phyloP scores from a whole-genome alignment of 2,329 filamentous ascomycete genomes.

The Sphaerulina musiva region DNA sequence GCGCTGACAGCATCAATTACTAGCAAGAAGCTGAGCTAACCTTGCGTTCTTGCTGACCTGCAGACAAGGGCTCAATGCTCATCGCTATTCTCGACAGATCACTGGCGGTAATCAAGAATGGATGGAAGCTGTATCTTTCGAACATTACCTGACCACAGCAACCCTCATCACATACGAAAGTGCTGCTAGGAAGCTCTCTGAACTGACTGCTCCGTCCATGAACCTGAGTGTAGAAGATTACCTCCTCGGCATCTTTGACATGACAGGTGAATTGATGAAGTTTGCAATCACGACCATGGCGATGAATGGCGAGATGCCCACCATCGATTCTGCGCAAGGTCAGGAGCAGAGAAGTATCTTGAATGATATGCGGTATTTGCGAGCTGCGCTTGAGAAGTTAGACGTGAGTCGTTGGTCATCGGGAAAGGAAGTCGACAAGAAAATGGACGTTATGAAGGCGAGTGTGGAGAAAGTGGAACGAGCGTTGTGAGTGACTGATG shows the following conservation, averaged over 20 bases:
- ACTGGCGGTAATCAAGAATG: constrained; percentile 83
- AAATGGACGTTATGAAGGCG: constrained; percentile 76
- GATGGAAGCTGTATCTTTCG: constrained; percentile 83
- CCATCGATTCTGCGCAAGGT: constrained; percentile 28
- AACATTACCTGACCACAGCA: constrained; percentile 77
- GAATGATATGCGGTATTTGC: constrained; percentile 70
- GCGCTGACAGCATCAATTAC: not conserved
- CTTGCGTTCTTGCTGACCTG: not conserved
- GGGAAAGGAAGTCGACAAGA: constrained; percentile 62
- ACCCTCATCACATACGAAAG: constrained; percentile 63
- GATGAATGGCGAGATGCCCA: constrained; percentile 56
- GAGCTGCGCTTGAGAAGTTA: constrained; percentile 69
- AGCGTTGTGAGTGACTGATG: constrained; percentile 16
- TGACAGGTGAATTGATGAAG: constrained; percentile 94
- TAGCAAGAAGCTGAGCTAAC: not conserved
- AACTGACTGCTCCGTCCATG: constrained; percentile 46
- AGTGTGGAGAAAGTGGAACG: constrained; percentile 93
- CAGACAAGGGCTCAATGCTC: constrained; percentile 63
- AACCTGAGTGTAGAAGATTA: constrained; percentile 75
- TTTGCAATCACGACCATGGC: constrained; percentile 88
- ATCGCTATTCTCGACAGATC: constrained; percentile 74
- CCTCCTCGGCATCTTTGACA: constrained; percentile 81
- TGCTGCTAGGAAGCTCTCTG: constrained; percentile 39
- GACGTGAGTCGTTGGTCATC: constrained; percentile 52
- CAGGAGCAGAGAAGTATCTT: constrained; percentile 56